Base-by-base conservation (phyloP, 108 stramenopile species). In the Cylindrotheca fusiformis region DNA sequence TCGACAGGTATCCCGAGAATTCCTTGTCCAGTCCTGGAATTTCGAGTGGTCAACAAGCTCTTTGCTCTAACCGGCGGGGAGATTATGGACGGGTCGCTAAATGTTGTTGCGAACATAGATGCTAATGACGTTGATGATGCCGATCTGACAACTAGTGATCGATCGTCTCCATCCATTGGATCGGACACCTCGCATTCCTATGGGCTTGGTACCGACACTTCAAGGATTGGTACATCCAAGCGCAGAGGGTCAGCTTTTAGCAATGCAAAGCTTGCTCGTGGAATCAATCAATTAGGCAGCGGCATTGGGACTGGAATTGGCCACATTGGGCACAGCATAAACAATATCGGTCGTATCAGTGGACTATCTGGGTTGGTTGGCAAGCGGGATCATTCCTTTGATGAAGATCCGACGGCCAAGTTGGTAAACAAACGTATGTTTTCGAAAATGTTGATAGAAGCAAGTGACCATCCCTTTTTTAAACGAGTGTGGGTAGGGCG, bases 381-480 rank as follows among this genome's bases (percentile, higher is more conserved):
- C 6, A 41, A 36, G 32, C 12, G 74, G 25, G 64, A 75, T 50
- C 68, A 51, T 45, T 44, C 66, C 24, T 26, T 74, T 8, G 75
- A 76, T 31, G 75, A 79, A 69, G 77, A 78, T 48, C 77, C 82
- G 3, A 66, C 76, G 18, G 53, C 79, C 0, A 59, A 62, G 21
- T 51, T 82, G 26, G 65, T 74, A 0, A 74, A 57, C 57, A 81
- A 83, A 27, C 78, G 80, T 14, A 73, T 83, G 10, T 87, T 91
- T 50, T 75, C 71, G 41, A 88, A 86, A 63, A 65, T 88, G 68
- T 18, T 65, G 2, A 62, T 91, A 18, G 90, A 91, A 65, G 67
- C 83, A 14, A 54, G 77, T 31, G 81, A 84, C 21, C 86, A 91
- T 61, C 90, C 90, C 8, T 91, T 79, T 64, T 87, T 91, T 68